These are phyloP conservation scores for Xylaria sp. DNA, from an alignment of 2,329 filamentous ascomycete species.

Conservation along the genomic window DNA sequence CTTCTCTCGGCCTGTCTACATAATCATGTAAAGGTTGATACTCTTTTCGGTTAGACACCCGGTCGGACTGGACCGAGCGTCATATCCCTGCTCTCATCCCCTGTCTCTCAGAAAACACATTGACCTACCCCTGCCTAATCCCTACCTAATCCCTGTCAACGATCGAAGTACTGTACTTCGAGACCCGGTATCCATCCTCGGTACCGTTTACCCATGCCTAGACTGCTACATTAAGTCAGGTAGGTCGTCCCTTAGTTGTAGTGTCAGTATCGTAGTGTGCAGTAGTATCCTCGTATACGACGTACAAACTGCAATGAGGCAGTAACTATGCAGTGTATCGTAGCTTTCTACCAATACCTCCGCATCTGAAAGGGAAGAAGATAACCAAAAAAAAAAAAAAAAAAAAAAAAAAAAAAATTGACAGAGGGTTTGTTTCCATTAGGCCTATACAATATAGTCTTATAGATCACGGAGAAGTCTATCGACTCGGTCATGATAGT, in stretches of 20 bases:
- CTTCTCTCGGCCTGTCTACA: neutral
- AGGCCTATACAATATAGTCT: conserved; percentile 1
- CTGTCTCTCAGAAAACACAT: conserved; percentile 9
- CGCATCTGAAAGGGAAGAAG: neutral
- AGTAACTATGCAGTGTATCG: conserved; percentile 9
- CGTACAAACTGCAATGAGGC: conserved; percentile 4
- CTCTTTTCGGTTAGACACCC: conserved; percentile 30
- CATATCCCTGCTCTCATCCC: neutral
- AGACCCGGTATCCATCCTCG: conserved; percentile 17
- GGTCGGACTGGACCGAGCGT: conserved; percentile 3
- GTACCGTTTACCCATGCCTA: conserved; percentile 29
- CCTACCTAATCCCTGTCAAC: conserved; percentile 35
- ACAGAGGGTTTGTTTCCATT: neutral
- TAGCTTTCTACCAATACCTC: neutral
- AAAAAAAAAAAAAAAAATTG: neutral
- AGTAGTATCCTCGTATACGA: conserved; percentile 5
- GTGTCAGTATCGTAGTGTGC: neutral
- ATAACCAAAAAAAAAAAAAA: neutral
- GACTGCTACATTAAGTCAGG: conserved; percentile 6
- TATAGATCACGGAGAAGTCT: neutral
- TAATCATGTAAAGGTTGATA: conserved; percentile 10
- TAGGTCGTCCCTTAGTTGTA: neutral
- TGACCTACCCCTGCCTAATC: conserved; percentile 15
- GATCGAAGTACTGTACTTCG: conserved; percentile 39
- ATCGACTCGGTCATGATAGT: neutral